A percentile compares a stretch with the other conserved stretches of the same genome.
Evolutionary conservation across 2,329 filamentous ascomycete genomes (phyloP).

Genomic region (Phyllosticta paracitricarpa): DNA sequence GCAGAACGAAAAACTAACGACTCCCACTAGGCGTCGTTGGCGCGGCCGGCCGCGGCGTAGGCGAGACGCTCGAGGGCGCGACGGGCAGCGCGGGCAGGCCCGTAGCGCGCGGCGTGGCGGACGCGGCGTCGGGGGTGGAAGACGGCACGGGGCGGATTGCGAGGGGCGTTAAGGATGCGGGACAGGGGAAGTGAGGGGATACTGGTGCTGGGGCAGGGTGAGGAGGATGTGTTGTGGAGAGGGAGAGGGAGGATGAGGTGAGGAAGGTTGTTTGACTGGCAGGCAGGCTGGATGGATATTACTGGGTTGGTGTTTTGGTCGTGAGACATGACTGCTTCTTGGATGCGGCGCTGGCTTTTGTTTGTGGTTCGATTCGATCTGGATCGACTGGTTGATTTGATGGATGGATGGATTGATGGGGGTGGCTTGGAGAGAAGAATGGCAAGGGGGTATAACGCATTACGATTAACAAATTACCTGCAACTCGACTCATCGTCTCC

Average conservation of each 20-base stretch:
- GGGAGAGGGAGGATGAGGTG: background rate
- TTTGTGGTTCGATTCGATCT: background rate
- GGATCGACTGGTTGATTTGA: background rate
- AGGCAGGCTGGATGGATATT: background rate
- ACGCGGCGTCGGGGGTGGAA: constrained; percentile 36
- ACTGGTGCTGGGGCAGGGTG: constrained; percentile 14
- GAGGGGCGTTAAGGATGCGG: constrained; percentile 37
- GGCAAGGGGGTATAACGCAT: constrained; percentile 3
- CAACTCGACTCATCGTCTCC: background rate
- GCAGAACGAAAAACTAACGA: constrained; percentile 38
- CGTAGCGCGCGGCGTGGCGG: constrained; percentile 33
- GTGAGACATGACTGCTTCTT: no score
- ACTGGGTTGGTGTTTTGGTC: no score
- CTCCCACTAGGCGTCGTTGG: constrained; percentile 33
- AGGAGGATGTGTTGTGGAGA: background rate
- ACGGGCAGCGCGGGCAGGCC: constrained; percentile 34
- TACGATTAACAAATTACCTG: background rate
- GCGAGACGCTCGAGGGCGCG: constrained; percentile 36
- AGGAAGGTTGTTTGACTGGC: background rate
- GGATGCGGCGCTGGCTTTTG: no score
- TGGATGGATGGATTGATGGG: background rate
- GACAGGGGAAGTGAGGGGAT: constrained; percentile 31
- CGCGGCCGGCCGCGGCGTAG: constrained; percentile 34
- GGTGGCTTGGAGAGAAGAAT: background rate
- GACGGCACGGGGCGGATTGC: constrained; percentile 33